Evolutionary conservation across 331 rosid species (phyloP), one percentile per base, ranked within the genome.

Genomic region (Arachis monticola): DNA sequence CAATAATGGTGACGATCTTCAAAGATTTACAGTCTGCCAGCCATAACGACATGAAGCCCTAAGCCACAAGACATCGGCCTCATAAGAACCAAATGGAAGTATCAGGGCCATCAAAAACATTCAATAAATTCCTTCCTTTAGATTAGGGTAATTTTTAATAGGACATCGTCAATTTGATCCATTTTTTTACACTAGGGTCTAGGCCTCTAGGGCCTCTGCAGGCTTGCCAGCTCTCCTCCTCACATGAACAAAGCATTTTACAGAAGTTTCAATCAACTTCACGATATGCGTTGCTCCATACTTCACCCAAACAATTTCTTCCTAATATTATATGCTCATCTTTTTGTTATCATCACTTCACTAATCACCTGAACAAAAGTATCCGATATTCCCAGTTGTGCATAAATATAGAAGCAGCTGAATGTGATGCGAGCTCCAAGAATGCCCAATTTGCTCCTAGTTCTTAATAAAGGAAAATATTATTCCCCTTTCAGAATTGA

Each of bases 71-170:
- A 0, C 14, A 8, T 59, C 10, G 5, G 35, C 59, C 30, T 0
- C 13, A 72, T 8, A 46, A 8, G 48, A 10, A 46, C 59, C 45
- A 41, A 22, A 30, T 12, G 9, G 8, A 4, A 12, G n/a, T 11
- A 59, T 72, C 44, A 7, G 35, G 35, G 45, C 2, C 52, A 31
- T 27, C 14, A 6, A 46, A 31, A 73, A 72, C 31, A 46, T 48
- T n/a, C 67, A 72, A 72, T 10, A 17, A 71, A 71, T 42, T 44
- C 27, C 31, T 42, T 44, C 27, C 31, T 72, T 4, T n/a, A 58
- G 13, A 45, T 17, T 58, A 30, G 46, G 17, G 30, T 10, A 41
- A 27, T 72, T 44, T 72, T 60, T n/a, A n/a, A 60, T 30, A 47
- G 40, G 62, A 31, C 35, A 11, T 8, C 60, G 3, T 45, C 69